Conservation (phyloP, 2,329 filamentous ascomycete genomes). For the Teratosphaeria viscida region DNA sequence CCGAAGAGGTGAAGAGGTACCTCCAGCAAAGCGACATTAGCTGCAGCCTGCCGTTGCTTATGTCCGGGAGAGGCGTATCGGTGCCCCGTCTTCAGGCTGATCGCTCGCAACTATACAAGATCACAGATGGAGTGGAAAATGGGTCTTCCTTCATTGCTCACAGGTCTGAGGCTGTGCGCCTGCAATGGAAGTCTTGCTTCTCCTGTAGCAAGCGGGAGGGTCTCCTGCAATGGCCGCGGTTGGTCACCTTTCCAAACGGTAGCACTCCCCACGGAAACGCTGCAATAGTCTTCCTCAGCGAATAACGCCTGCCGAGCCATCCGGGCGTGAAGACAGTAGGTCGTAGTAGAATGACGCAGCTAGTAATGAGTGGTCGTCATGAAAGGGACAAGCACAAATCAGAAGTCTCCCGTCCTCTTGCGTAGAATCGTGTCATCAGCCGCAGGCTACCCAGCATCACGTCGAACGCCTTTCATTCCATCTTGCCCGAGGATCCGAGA, state of each 20-base stretch:
- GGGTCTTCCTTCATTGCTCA: background rate
- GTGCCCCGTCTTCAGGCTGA: background rate
- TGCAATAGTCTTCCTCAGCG: background rate
- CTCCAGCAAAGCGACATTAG: background rate
- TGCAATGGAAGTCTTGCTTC: background rate
- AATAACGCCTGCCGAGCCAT: background rate
- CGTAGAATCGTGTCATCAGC: background rate
- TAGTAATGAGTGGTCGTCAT: background rate
- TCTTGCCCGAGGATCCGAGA: too few relatives aligned
- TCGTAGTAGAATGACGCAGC: background rate
- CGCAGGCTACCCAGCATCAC: background rate
- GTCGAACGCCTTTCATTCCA: too few relatives aligned
- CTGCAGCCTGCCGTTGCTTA: background rate
- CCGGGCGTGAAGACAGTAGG: background rate
- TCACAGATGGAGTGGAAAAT: background rate
- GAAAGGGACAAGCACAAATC: background rate
- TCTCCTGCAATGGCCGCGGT: background rate
- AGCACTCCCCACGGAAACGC: background rate
- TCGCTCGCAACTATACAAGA: background rate
- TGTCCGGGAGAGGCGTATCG: background rate
- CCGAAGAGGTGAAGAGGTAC: too few relatives aligned
- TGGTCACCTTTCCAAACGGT: background rate
- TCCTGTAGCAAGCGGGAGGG: background rate
- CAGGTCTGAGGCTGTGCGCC: background rate
- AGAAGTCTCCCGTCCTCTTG: background rate